These are phyloP conservation scores for Tulasnella sp. DNA, from an alignment of 768 basidiomycete genomes.

Conservation along the genomic window DNA sequence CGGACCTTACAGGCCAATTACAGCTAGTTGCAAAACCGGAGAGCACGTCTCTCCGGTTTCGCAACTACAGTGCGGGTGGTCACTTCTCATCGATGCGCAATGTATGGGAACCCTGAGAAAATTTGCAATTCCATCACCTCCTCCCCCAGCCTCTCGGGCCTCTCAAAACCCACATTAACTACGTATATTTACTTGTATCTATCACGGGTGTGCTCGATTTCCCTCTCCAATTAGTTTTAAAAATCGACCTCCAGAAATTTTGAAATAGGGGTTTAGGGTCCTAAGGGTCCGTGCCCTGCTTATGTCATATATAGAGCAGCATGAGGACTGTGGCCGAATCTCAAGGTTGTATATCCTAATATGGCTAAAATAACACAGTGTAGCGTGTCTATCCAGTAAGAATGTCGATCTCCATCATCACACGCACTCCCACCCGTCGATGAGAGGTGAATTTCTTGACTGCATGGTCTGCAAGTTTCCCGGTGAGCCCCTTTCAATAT, in stretches of 20 bases:
- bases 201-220: neutral
- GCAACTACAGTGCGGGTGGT: neutral
- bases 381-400: neutral
- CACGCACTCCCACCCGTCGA: conserved; percentile 30
- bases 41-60: too few species aligned
- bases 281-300: neutral
- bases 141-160: conserved; percentile 13
- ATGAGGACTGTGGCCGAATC: neutral
- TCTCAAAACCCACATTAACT: neutral
- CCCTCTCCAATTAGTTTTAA: neutral
- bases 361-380: too few species aligned
- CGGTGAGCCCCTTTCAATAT: conserved; percentile 33
- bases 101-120: neutral
- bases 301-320: neutral
- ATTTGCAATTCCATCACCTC: neutral
- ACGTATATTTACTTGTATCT: neutral
- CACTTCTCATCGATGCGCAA: neutral
- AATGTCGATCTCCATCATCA: neutral
- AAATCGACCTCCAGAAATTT: neutral
- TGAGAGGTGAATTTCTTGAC: conserved; percentile 33
- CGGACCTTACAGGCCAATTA: too few species aligned
- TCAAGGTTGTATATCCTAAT: neutral
- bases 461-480: conserved; percentile 37
- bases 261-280: neutral
- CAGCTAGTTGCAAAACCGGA: too few species aligned